A percentile compares a stretch with the other conserved stretches of the same genome.
These are phyloP conservation scores for Cystoderma amianthinum DNA, from an alignment of 768 basidiomycete genomes.

Conservation along the genomic window DNA sequence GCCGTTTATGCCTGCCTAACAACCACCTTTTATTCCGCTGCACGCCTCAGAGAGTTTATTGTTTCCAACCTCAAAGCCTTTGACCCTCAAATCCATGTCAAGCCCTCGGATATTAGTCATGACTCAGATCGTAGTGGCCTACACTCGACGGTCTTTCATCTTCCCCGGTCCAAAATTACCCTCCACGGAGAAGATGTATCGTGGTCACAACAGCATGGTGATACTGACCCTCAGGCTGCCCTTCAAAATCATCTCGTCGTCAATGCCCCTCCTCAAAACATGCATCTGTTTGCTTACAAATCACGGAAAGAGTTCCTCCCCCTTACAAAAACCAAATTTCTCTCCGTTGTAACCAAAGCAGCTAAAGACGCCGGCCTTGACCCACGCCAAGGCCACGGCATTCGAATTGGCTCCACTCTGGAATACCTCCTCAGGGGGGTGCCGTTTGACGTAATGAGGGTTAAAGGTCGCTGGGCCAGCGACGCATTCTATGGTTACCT, in stretches of 20 bases:
- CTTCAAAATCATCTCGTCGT: slow-evolving; percentile 20
- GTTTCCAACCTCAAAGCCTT: slow-evolving; percentile 22
- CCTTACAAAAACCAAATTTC: slow-evolving; percentile 17
- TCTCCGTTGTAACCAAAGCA: slow-evolving; percentile 8
- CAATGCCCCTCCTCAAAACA: slow-evolving; percentile 15
- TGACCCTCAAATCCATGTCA: slow-evolving; percentile 19
- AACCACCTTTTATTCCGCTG: slow-evolving; percentile 26
- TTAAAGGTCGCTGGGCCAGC: slow-evolving; percentile 23
- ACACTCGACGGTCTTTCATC: no score
- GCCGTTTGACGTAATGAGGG: slow-evolving; percentile 23
- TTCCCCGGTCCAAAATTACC: neutral
- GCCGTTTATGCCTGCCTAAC: slow-evolving; percentile 30
- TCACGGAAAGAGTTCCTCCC: slow-evolving; percentile 5
- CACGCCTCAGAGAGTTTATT: slow-evolving; percentile 29
- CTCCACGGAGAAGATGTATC: slow-evolving; percentile 18
- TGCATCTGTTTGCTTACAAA: slow-evolving; percentile 20
- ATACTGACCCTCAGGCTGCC: slow-evolving; percentile 11
- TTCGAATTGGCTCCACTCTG: slow-evolving; percentile 18
- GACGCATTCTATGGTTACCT: slow-evolving; percentile 13
- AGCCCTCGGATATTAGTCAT: slow-evolving; percentile 8
- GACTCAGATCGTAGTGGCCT: no score
- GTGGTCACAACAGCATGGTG: slow-evolving; percentile 17
- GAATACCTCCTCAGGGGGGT: slow-evolving; percentile 24
- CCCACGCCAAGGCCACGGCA: slow-evolving; percentile 16
- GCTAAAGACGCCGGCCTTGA: slow-evolving; percentile 3